Evolutionary conservation across 208 protist genomes (phyloP), one percentile per base, ranked within the genome.

Genomic region (Wallacemonas collosoma): DNA sequence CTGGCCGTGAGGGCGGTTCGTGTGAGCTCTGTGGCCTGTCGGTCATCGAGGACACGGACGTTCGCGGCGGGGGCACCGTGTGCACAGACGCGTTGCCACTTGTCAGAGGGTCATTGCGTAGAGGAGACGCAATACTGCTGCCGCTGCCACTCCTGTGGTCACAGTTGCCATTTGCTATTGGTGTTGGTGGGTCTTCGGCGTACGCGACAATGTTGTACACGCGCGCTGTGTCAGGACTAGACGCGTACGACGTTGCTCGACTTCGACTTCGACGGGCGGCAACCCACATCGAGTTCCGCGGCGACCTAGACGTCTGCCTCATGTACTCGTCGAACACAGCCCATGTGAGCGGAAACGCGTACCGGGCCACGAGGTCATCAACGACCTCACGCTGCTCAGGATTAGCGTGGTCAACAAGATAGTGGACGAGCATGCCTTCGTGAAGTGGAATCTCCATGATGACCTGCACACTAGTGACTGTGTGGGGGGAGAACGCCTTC

Each of bases 331-430:
- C 60, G 17, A 51, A 65, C 6, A 65, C 40, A 3, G 60, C 58
- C 70, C 70, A 74, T 44, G 58, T 66, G 12, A 51, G 58, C 2
- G 70, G 70, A 17, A 74, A 74, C 12, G 70, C 41, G 58, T 74
- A 74, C 44, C 58, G 40, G n/a, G 70, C 68, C 38, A 74, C 56
- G 6, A 64, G 26, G 36, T 64, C 54, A 41, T 74, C 70, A 47
- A 74, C 54, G 12, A 14, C 45, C 43, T 74, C 70, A 17, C 70
- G 55, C 35, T 55, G 44, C 12, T 57, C 41, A 8, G 45, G 43
- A n/a, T 58, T 26, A 15, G 70, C 26, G 6, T 60, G 6, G 47
- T 56, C 41, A 15, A 74, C 58, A 5, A 64, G n/a, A 58, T 74
- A 74, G 57, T 74, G 70, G 8, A 74, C 58, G 57, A 74, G 53